Evolutionary conservation across 2,329 filamentous ascomycete species (phyloP), one percentile per base, ranked within the genome.

Genomic region (Fusarium scirpi): DNA sequence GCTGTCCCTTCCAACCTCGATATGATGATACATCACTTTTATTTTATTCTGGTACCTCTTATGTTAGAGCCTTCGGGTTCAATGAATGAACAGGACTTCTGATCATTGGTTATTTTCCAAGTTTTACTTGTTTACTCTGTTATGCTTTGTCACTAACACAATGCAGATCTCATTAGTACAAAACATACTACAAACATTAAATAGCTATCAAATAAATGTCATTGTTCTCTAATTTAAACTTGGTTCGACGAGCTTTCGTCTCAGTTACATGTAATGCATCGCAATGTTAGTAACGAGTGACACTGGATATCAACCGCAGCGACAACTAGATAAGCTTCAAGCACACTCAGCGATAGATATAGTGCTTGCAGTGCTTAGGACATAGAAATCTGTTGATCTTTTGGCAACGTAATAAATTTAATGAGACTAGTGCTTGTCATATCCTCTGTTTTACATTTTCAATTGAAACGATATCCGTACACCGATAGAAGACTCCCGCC

Each of bases 1-100:
- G 55, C 60, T 44, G 41, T 58, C 43, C 47, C 65, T 74, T 79
- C 76, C 60, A 63, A 71, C 66, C 71, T 61, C 55, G 25, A 77
- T 75, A 87, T 94, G 92, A 95, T 94, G 92, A 95, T 87, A 89
- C 78, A 81, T 80, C 79, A 85, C 85, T 83, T 85, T 84, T 76
- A 83, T 82, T 83, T 85, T 84, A 85, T 91, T 97, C 93, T 97
- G 94, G 94, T 94, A 97, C 94, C 94, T 97, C 94, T 97, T 96
- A 94, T 94, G 89, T 93, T 91, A 96, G 90, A 85, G 86, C 78
- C 79, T 84, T 84, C 80, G 78, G 85, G 83, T 83, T 86, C 90
- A 82, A 92, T 94, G 92, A 93, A 93, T 92, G 88, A 85, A 92
- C 84, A 85, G 91, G 91, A 94, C 92, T 93, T 94, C 92, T 94